Conservation (phyloP, 306 rosid genomes). For the Dicorynia guianensis region DNA sequence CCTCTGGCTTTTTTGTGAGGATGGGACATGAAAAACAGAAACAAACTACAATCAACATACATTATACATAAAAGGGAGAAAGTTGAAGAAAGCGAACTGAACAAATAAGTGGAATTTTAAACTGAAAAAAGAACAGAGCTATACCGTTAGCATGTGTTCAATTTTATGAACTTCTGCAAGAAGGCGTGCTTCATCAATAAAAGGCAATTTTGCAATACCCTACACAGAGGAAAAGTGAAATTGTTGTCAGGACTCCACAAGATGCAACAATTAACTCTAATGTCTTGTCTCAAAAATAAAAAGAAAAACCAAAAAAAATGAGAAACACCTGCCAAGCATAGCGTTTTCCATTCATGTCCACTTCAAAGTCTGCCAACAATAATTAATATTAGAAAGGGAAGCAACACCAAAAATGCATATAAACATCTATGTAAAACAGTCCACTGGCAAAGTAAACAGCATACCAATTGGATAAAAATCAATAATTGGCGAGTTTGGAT, state of each 20-base stretch:
- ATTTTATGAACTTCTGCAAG: constrained; percentile 79
- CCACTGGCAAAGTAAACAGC: constrained; percentile 31
- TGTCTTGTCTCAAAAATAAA: constrained; percentile 16
- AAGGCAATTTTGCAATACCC: constrained; percentile 98
- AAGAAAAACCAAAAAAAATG: neutral
- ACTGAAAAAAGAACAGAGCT: constrained; percentile 23
- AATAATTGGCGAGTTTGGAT: constrained; percentile 81
- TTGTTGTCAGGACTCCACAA: constrained; percentile 33
- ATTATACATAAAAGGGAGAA: neutral
- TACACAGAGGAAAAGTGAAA: constrained; percentile 42
- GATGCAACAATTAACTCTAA: neutral
- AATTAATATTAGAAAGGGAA: constrained; percentile 36
- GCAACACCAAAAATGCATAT: neutral
- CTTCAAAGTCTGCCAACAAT: constrained; percentile 84
- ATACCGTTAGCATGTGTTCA: constrained; percentile 79
- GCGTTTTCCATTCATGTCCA: constrained; percentile 99
- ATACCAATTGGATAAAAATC: constrained; percentile 93
- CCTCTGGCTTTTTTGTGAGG: constrained; percentile 63
- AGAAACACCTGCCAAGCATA: constrained; percentile 91
- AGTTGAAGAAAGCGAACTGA: neutral
- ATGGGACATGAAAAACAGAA: constrained; percentile 26
- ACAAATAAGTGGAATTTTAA: constrained; percentile 1
- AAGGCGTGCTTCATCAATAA: constrained; percentile 93
- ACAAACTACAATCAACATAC: constrained; percentile 24
- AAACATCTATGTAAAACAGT: neutral